Base-by-base conservation (phyloP, 176 grass and related monocot species). In the Musa troglodytarum region DNA sequence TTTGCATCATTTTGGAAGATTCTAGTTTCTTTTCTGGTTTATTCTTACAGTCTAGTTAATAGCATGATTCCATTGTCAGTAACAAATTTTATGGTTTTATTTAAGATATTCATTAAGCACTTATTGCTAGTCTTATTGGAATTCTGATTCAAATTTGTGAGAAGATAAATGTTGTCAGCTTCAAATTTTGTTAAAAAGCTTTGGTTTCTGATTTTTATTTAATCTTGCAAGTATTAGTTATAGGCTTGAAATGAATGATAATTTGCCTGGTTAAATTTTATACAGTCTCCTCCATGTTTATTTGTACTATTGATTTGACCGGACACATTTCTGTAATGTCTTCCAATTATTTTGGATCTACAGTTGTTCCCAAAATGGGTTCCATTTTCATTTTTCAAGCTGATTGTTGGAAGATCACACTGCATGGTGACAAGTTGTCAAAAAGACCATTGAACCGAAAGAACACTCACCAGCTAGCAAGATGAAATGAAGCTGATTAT, bases 311-410 rank as follows among this genome's bases (percentile, higher is more conserved):
- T 6, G 34, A 63, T 70, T 34, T 14, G 34, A 70, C 68, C 68
- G 3, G 15, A 17, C 10, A 7, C 15, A 70, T 76, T 57, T 43
- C n/a, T 26, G 1, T 14, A 28, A 19, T 62, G 57, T 87, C 0
- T 63, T 71, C 25, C 5, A 8, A 25, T 15, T 51, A 11, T 52
- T 68, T 82, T 54, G 71, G 75, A 84, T 75, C 53, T 77, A 49
- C 83, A 97, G 93, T 88, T 83, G 87, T 92, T n/a, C 87, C 86
- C 16, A 97, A 97, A 88, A 71, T 83, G 10, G 90, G 93, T 59
- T 96, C 90, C 8, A 85, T 97, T 24, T 96, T 96, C 83, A 69
- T 97, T 72, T 85, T 97, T 76, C 90, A 90, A 92, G 87, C 82
- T 11, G 87, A 84, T 17, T 83, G 74, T 68, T 97, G 85, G 87